These are phyloP conservation scores for Papiliotrema fonsecae DNA, from an alignment of 1,284 basidiomycete genomes.

Conservation along the genomic window DNA sequence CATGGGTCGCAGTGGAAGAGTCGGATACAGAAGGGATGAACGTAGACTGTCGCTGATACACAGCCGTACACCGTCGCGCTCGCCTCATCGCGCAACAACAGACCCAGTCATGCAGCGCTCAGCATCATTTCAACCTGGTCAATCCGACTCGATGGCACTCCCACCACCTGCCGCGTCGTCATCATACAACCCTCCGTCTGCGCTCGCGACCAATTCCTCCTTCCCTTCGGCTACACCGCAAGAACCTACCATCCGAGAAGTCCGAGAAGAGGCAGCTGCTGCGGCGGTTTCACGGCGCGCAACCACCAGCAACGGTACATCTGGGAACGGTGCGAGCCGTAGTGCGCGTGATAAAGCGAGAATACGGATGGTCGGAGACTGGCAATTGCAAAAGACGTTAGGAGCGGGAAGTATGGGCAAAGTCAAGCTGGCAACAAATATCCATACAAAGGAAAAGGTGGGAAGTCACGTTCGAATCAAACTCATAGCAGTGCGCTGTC, in stretches of 20 bases:
- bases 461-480: constrained; percentile 32
- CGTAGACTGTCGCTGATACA: too few relatives aligned
- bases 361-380: constrained; percentile 66
- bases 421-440: constrained; percentile 92
- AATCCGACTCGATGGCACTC: neutral
- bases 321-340: neutral
- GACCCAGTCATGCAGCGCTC: constrained; percentile 17
- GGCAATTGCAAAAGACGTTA: constrained; percentile 92
- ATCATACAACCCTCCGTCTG: neutral
- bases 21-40: too few relatives aligned
- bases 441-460: constrained; percentile 87
- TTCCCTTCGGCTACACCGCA: constrained; percentile 23
- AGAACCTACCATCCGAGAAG: constrained; percentile 36
- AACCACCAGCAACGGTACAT: neutral
- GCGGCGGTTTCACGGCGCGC: constrained; percentile 15
- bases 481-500: constrained; percentile 72
- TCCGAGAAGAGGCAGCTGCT: constrained; percentile 18
- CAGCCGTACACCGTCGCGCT: constrained; percentile 37
- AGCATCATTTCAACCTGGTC: constrained; percentile 5
- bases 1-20: too few relatives aligned
- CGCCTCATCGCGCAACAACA: constrained; percentile 32
- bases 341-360: constrained; percentile 5
- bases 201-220: constrained; percentile 6
- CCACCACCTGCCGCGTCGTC: neutral
- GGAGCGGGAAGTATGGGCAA: constrained; percentile 99